These are phyloP conservation scores for Metschnikowia gelsemii DNA, from an alignment of 805 yeast species.

Conservation along the genomic window DNA sequence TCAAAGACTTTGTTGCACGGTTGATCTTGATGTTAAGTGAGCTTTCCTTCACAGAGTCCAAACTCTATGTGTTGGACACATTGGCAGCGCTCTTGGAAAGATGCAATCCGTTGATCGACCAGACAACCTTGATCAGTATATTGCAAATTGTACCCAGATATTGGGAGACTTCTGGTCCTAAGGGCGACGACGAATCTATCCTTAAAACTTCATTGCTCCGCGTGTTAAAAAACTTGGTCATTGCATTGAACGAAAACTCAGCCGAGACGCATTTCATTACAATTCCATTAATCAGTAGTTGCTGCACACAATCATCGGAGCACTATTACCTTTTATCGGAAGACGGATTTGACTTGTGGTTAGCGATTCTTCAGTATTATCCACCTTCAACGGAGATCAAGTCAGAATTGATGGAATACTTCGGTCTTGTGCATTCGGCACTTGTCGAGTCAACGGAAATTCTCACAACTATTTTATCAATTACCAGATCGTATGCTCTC, in stretches of 20 bases:
- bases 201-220: slow-evolving; percentile 45
- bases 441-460: slow-evolving; percentile 73
- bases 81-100: slow-evolving; percentile 61
- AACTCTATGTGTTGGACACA: slow-evolving; percentile 68
- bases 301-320: slow-evolving; percentile 49
- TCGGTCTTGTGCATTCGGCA: slow-evolving; percentile 56
- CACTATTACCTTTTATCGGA: slow-evolving; percentile 62
- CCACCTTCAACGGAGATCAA: slow-evolving; percentile 41
- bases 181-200: slow-evolving; percentile 36
- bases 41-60: slow-evolving; percentile 67
- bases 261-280: slow-evolving; percentile 51
- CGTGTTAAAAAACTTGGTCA: slow-evolving; percentile 54
- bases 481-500: slow-evolving; percentile 62
- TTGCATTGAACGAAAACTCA: slow-evolving; percentile 56
- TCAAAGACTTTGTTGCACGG: slow-evolving; percentile 50
- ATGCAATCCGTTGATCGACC: slow-evolving; percentile 61
- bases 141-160: slow-evolving; percentile 60
- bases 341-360: slow-evolving; percentile 87
- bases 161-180: slow-evolving; percentile 65
- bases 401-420: slow-evolving; percentile 42
- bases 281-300: slow-evolving; percentile 63
- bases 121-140: slow-evolving; percentile 49
- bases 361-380: slow-evolving; percentile 60
- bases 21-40: slow-evolving; percentile 50
- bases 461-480: slow-evolving; percentile 59